These are phyloP conservation scores for Acer campestre DNA, from an alignment of 345 rosid genomes.

Conservation along the genomic window DNA sequence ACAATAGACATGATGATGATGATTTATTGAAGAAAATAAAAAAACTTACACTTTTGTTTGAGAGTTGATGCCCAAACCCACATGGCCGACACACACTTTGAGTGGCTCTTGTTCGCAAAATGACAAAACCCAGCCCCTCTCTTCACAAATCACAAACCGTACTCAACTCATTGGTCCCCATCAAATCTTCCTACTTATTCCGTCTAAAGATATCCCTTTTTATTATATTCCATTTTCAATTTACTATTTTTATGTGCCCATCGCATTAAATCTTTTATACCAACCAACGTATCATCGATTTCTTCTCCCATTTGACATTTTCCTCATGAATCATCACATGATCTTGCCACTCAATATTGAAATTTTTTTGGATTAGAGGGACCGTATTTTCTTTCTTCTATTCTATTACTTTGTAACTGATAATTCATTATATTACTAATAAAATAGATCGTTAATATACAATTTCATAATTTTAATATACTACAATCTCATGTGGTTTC, in stretches of 20 bases:
- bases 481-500: too few species aligned
- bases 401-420: too few species aligned
- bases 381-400: too few species aligned
- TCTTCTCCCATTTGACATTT: too few species aligned
- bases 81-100: conserved; percentile 53
- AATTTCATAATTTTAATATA: too few species aligned
- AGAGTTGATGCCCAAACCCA: conserved; percentile 22
- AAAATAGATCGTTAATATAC: too few species aligned
- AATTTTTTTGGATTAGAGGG: too few species aligned
- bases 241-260: conserved; percentile 2
- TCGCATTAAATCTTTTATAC: background rate
- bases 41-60: background rate
- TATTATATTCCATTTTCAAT: conserved; percentile 16
- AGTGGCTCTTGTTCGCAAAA: conserved; percentile 17
- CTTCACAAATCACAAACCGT: background rate
- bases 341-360: too few species aligned
- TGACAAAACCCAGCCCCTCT: background rate
- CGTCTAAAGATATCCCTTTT: conserved; percentile 38
- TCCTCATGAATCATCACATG: too few species aligned
- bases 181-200: conserved; percentile 40
- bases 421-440: too few species aligned
- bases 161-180: conserved; percentile 36
- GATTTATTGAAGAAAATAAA: conserved; percentile 22
- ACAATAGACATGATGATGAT: conserved; percentile 4
- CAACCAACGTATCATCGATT: background rate